These are phyloP conservation scores for Xylariaceae sp. DNA, from an alignment of 2,329 filamentous ascomycete genomes.

Conservation along the genomic window DNA sequence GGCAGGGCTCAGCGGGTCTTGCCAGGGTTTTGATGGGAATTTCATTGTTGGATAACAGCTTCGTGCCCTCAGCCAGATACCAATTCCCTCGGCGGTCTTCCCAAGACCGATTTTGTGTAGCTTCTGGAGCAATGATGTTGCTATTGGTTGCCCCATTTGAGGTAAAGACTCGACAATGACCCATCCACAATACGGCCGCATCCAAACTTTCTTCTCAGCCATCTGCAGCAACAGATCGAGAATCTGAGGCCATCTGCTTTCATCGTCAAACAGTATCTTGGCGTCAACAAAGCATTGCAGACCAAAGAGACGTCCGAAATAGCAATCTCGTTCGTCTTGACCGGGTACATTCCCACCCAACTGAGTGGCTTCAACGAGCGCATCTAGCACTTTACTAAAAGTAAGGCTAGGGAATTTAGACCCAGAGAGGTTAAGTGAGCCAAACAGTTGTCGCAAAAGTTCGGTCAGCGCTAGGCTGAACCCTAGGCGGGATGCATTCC, in stretches of 20 bases:
- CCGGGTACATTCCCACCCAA: conserved; percentile 50
- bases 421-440: conserved; percentile 40
- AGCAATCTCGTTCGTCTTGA: conserved; percentile 81
- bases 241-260: conserved; percentile 61
- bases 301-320: conserved; percentile 82
- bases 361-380: conserved; percentile 54
- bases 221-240: conserved; percentile 70
- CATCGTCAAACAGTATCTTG: conserved; percentile 61
- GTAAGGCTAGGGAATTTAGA: conserved; percentile 50
- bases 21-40: conserved; percentile 69
- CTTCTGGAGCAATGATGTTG: conserved; percentile 58
- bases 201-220: conserved; percentile 79
- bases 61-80: conserved; percentile 75
- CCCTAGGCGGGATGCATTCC: conserved; percentile 82
- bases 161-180: conserved; percentile 70
- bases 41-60: conserved; percentile 61
- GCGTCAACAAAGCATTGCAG: conserved; percentile 82
- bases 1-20: conserved; percentile 67
- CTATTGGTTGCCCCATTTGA: conserved; percentile 56
- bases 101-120: conserved; percentile 63
- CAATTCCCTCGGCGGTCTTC: conserved; percentile 82
- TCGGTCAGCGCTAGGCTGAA: conserved; percentile 89
- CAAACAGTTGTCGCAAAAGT: conserved; percentile 67
- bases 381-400: conserved; percentile 52
- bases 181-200: conserved; percentile 82